These are phyloP conservation scores for Fusarium musae DNA, from an alignment of 2,329 filamentous ascomycete genomes.

Conservation along the genomic window DNA sequence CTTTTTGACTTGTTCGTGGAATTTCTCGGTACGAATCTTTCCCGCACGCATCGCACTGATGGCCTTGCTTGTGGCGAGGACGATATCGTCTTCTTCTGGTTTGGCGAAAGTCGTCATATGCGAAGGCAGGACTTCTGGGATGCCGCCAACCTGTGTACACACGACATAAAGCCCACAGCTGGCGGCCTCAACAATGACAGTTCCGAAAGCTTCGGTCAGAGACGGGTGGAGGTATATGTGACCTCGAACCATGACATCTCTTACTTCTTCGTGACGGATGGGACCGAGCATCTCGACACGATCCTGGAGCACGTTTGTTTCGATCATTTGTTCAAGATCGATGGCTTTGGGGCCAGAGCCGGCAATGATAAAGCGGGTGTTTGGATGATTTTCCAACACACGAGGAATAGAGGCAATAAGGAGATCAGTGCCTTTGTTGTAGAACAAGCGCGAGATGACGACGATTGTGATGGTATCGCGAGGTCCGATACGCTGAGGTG, in stretches of 20 bases:
- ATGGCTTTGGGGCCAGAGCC: conserved; percentile 97
- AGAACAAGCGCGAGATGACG: conserved; percentile 96
- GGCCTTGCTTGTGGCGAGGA: conserved; percentile 87
- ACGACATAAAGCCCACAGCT: conserved; percentile 97
- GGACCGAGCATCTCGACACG: conserved; percentile 92
- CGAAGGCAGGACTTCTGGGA: conserved; percentile 92
- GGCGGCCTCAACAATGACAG: conserved; percentile 96
- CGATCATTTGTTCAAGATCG: conserved; percentile 97
- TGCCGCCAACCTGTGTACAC: conserved; percentile 94
- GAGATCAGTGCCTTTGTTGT: conserved; percentile 97
- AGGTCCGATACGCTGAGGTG: conserved; percentile 77
- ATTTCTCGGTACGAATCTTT: conserved; percentile 89
- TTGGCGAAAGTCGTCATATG: conserved; percentile 99
- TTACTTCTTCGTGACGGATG: conserved; percentile 93
- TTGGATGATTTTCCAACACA: conserved; percentile 87
- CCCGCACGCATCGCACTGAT: conserved; percentile 88
- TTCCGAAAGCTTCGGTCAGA: conserved; percentile 96
- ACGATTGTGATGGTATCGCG: conserved; percentile 94
- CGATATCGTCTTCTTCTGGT: conserved; percentile 94
- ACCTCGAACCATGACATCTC: conserved; percentile 96
- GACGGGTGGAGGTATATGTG: conserved; percentile 97
- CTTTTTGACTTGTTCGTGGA: conserved; percentile 95
- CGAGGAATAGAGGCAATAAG: conserved; percentile 96
- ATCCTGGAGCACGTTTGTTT: conserved; percentile 92
- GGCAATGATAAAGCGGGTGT: conserved; percentile 96